Evolutionary conservation across 148 eudicot species (phyloP), one percentile per base, ranked within the genome.

Genomic region (Camellia lanceoleosa): DNA sequence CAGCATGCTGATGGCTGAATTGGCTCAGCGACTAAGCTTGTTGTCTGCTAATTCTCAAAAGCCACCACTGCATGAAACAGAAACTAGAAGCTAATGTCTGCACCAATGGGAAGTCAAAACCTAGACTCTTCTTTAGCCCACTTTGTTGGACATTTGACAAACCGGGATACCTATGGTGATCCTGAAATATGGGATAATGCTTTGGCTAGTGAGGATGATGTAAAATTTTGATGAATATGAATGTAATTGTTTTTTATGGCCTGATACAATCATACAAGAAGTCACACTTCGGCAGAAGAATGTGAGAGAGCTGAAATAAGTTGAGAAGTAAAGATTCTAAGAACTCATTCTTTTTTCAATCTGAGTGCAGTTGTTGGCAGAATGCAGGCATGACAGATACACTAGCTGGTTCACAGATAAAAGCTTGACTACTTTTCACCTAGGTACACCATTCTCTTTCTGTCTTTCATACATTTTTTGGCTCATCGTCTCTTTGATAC

Each of bases 1-100:
- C 47, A 73, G 18, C 63, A 64, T 49, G 44, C 44, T 81, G 87
- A 73, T 83, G 76, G 84, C 79, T 80, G 84, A 67, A 18, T 62
- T 73, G 74, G 76, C 81, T 72, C 74, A 76, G 20, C 79, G 63
- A 64, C 72, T 69, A 42, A 64, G 63, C 38, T 62, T 46, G 43
- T 79, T 41, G 55, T 73, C 72, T 9, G 5, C 52, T 11, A 42
- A 72, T 42, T 73, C 54, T 72, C 44, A 79, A 69, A 43, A 58
- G 20, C 52, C 43, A 47, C 42, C 56, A 54, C 11, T 79, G 54
- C 14, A 5, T 18, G 71, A 79, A 70, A 19, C 3, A 13, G 68
- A 56, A 42, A 44, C 30, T 1, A 13, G 42, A 58, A 73, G 65
- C 47, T 74, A 74, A 58, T 58, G 13, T 16, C n/a, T 14, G 49